A percentile compares a stretch with the other conserved stretches of the same genome.
Evolutionary conservation across 208 protist genomes (phyloP).

Genomic region (Trypanosoma rangeli): DNA sequence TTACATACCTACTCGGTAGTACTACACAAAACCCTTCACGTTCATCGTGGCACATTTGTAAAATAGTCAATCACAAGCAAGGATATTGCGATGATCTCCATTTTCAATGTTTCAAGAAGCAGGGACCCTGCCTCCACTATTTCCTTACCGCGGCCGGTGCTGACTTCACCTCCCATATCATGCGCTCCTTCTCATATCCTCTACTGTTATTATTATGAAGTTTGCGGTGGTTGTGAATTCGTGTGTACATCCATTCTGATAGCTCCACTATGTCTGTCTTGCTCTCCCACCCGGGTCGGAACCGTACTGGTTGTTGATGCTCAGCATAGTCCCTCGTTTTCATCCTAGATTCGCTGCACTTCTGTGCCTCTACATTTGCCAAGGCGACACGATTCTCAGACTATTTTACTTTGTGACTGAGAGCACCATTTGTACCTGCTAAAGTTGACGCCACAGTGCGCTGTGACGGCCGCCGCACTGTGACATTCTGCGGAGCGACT

Average conservation of each 20-base stretch:
- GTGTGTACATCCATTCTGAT: slow-evolving; percentile 46
- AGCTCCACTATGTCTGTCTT: slow-evolving; percentile 29
- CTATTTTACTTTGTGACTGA: slow-evolving; percentile 45
- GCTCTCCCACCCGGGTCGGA: slow-evolving; percentile 26
- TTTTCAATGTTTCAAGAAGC: background rate
- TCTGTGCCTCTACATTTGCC: slow-evolving; percentile 69
- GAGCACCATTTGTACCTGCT: slow-evolving; percentile 31
- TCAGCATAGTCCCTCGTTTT: slow-evolving; percentile 65
- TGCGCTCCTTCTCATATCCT: slow-evolving; percentile 62
- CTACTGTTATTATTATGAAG: slow-evolving; percentile 63
- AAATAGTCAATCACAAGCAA: background rate
- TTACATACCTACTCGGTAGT: background rate
- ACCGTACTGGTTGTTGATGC: slow-evolving; percentile 29
- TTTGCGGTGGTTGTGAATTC: slow-evolving; percentile 43
- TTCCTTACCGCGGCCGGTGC: slow-evolving; percentile 31
- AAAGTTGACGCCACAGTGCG: slow-evolving; percentile 29
- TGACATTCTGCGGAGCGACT: slow-evolving; percentile 22
- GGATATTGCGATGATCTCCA: background rate
- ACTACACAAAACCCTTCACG: background rate
- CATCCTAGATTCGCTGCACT: slow-evolving; percentile 42
- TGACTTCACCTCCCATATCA: slow-evolving; percentile 42
- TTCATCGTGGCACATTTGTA: background rate
- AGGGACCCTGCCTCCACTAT: slow-evolving; percentile 10
- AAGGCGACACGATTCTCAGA: slow-evolving; percentile 44
- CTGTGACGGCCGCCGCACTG: slow-evolving; percentile 32